A percentile compares a stretch with the other conserved stretches of the same genome.
phyloP scores from a whole-genome alignment of 2,329 filamentous ascomycete genomes.

The Drechslerella dactyloides region DNA sequence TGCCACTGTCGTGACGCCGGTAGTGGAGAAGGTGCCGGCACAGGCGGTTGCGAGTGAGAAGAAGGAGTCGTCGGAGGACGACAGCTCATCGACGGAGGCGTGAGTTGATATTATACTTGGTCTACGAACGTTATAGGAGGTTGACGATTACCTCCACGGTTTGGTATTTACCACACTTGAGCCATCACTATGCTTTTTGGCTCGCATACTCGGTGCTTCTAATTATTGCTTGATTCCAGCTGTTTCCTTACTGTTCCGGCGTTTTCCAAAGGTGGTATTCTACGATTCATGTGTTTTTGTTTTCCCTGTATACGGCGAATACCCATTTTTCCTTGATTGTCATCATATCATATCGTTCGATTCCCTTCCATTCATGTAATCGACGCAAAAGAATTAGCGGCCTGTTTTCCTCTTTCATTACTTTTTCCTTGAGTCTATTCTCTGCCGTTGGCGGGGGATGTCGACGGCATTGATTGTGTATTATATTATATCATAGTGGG shows the following conservation, averaged over 20 bases:
- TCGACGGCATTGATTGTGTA: too few relatives aligned
- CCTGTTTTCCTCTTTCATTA: neutral
- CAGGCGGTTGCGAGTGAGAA: conserved; percentile 26
- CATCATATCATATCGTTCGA: too few relatives aligned
- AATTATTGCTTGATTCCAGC: neutral
- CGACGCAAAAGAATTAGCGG: too few relatives aligned
- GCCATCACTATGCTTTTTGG: too few relatives aligned
- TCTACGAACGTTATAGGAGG: neutral
- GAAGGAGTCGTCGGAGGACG: conserved; percentile 46
- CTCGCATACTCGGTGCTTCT: neutral
- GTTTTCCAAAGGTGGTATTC: neutral
- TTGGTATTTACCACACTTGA: neutral
- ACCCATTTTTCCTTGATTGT: too few relatives aligned
- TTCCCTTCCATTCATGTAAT: too few relatives aligned
- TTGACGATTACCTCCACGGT: too few relatives aligned
- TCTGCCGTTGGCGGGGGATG: neutral
- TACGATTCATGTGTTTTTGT: neutral
- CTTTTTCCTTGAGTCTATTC: neutral
- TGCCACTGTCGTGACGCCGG: conserved; percentile 1
- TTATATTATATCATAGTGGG: too few relatives aligned
- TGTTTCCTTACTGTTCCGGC: conserved; percentile 11
- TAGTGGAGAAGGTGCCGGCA: conserved; percentile 3
- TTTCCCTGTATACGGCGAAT: neutral
- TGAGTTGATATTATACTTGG: conserved; percentile 9
- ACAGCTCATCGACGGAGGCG: conserved; percentile 42